Base-by-base conservation (phyloP, 169 alveolate genomes). In the Amoebophrya sp. region DNA sequence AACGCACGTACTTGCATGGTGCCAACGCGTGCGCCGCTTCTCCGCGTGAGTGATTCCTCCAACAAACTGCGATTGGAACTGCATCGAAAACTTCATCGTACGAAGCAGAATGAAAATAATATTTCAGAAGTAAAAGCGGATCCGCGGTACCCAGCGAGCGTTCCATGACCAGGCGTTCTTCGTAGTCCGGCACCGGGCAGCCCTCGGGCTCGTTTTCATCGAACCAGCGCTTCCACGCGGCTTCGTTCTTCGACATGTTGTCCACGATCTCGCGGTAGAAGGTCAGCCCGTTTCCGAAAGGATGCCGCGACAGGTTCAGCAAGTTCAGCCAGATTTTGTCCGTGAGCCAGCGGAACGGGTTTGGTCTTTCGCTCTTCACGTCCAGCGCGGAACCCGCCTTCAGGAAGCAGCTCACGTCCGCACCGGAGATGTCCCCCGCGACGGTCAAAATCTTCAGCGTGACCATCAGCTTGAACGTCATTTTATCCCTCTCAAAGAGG, bases 401-500 rank as follows among this genome's bases (percentile, higher is more conserved):
- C 40, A 98, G 95, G 95, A 98, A 97, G 92, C 97, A 88, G 50
- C 96, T 93, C 29, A 97, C 97, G 94, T 98, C 99, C 41, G 94
- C 96, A 26, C 95, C 93, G 42, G 95, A 95, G 88, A 96, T 93
- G 91, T 95, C 96, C 42, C 96, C 97, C 48, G 97, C 98, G 93
- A 97, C 96, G 69, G 96, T 95, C 92, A 97, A 92, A 88, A 98
- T 96, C 94, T 97, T 98, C 94, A 97, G 93, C 89, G 98, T 95
- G 93, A 97, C 96, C 97, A 97, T 95, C 90, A 97, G 94, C 92
- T 97, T 96, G 94, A 97, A 98, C 58, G 98, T 97, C 90, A 96
- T 96, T 95, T 98, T 98, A 93, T 98, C 99, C 88, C 97, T 97
- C 94, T 98, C 99, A 93, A 97, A 97, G 87, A 98, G 97, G 41